Conservation (phyloP, 768 basidiomycete species). For the Agrocybe praecox region DNA sequence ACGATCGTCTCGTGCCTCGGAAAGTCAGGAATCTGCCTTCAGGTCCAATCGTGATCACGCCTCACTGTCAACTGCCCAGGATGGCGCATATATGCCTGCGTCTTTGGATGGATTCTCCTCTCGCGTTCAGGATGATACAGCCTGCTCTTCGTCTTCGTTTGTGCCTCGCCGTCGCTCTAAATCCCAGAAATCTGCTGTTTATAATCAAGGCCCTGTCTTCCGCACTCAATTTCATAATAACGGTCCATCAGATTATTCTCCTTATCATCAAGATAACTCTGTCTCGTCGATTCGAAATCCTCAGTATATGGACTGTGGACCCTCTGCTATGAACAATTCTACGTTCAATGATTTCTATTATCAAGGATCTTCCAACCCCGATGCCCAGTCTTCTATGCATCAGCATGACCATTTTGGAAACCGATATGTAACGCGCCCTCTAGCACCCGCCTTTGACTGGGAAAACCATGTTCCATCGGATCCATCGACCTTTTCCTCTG, state of each 20-base stretch:
- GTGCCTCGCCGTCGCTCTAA: neutral
- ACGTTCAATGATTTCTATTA: neutral
- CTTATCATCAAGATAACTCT: neutral
- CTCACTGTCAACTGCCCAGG: neutral
- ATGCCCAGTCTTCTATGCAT: neutral
- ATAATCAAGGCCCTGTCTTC: constrained; percentile 13
- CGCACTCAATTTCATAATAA: constrained; percentile 15
- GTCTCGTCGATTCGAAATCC: neutral
- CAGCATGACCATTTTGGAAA: neutral
- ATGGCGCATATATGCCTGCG: neutral
- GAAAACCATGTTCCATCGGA: constrained; percentile 6
- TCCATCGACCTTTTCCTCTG: neutral
- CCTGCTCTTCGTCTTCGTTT: neutral
- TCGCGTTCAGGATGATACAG: neutral
- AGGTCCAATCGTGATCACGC: neutral
- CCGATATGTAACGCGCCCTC: neutral
- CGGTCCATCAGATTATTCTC: constrained; percentile 14
- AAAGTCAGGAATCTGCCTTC: neutral
- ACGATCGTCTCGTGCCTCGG: neutral
- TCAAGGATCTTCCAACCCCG: neutral
- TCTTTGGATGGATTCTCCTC: neutral
- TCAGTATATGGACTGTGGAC: neutral
- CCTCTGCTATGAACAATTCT: neutral
- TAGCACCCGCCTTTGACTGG: constrained; percentile 16
- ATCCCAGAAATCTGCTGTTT: constrained; percentile 3